Conservation (phyloP, 2,329 filamentous ascomycete species). For the Pseudocercospora cruenta region DNA sequence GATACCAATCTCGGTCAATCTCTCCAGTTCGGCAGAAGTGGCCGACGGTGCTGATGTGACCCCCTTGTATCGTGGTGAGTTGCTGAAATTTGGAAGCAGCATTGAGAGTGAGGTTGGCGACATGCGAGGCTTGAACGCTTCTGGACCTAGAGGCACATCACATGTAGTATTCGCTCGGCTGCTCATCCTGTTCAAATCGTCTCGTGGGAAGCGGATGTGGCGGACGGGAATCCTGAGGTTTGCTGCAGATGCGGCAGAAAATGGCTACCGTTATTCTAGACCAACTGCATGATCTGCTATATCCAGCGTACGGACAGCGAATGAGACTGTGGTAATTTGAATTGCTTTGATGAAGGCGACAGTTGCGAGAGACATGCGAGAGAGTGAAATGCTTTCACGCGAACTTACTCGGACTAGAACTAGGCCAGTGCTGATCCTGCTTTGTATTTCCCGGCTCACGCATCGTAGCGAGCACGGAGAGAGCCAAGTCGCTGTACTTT, state of each 20-base stretch:
- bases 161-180: background rate
- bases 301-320: no score
- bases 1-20: slow-evolving; percentile 8
- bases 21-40: background rate
- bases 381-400: background rate
- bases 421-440: background rate
- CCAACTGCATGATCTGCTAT: no score
- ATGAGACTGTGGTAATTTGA: background rate
- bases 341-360: background rate
- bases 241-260: background rate
- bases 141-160: background rate
- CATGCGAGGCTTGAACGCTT: background rate
- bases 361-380: background rate
- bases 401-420: background rate
- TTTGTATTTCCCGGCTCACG: background rate
- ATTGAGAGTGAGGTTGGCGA: slow-evolving; percentile 1
- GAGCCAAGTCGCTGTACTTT: background rate
- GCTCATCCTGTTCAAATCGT: background rate
- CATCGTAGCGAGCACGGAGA: background rate
- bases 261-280: no score
- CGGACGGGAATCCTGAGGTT: background rate
- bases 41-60: background rate
- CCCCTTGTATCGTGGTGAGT: background rate
- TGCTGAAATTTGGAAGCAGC: slow-evolving; percentile 4
- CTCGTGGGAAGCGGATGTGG: background rate